Evolutionary conservation across 768 basidiomycete species (phyloP), one percentile per base, ranked within the genome.

Genomic region (Cystofilobasidium macerans): DNA sequence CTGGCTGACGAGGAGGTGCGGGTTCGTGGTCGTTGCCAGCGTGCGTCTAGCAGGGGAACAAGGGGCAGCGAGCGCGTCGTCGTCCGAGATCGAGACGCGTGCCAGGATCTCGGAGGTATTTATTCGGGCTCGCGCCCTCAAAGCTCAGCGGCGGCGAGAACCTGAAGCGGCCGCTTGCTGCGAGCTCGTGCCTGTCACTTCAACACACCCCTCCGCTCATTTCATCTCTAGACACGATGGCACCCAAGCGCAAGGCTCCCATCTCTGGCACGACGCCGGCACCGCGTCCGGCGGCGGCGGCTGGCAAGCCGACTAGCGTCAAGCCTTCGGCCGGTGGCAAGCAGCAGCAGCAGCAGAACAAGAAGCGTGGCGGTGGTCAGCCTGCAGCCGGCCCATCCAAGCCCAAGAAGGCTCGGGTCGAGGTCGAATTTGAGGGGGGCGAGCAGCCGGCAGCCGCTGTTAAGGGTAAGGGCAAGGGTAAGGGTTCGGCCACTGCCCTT

Each of bases 201-300:
- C 24, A 7, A 42, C 35, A 42, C 16, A 42, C 14, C n/a, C n/a
- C n/a, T n/a, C n/a, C n/a, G n/a, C n/a, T n/a, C n/a, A n/a, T n/a
- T n/a, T n/a, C n/a, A n/a, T n/a, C n/a, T n/a, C n/a, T n/a, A n/a
- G n/a, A n/a, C n/a, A n/a, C n/a, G n/a, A 68, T 68, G 66, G 66
- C 66, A 3, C 66, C 66, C 32, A 68, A 68, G 22, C 66, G 66
- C 28, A 68, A 68, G 43, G 66, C 66, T 0, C 66, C 66, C 48
- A 35, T 61, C 61, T 57, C 61, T 14, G 32, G 32, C 28, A 45
- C 57, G 1, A 12, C 64, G 1, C 30, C 57, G 7, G 33, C 59
- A 11, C 40, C 66, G 20, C 42, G 30, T 40, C n/a, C 60, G 11
- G 53, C n/a, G 26, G 58, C 45, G n/a, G n/a, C n/a, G n/a, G 40